Base-by-base conservation (phyloP, 768 basidiomycete species). In the Hysterangium stoloniferum region DNA sequence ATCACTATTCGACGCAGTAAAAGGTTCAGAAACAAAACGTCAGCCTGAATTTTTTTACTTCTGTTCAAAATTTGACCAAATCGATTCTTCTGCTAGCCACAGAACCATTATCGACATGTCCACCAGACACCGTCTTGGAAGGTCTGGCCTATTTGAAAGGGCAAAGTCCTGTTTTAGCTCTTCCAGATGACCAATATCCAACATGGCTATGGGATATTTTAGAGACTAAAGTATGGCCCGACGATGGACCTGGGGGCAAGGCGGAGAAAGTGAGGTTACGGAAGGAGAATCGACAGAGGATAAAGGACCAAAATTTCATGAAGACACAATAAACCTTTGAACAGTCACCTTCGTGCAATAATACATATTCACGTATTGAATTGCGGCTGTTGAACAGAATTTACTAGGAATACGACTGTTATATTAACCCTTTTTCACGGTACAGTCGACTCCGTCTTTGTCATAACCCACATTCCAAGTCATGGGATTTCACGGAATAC, bases 271-370 rank as follows among this genome's bases (percentile, higher is more conserved):
- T 60, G 29, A 67, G 68, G 52, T 68, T 85, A 64, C 69, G 86
- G 60, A 68, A 68, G 59, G 75, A 74, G 53, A 86, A 84, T 48
- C 73, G 80, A 48, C 76, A 80, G 62, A 73, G 70, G 41, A 86
- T 94, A 63, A 85, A 83, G 61, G 88, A 88, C 44, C 73, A 74
- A 46, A 95, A 96, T 60, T 82, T 94, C 65, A 83, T 94, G 82
- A 83, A 81, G 63, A 82, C 82, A 15, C 87, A 89, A 62, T 90
- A 33, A 25, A n/a, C n/a, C n/a, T n/a, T n/a, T n/a, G n/a, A n/a
- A n/a, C n/a, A n/a, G n/a, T n/a, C n/a, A n/a, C n/a, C n/a, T n/a
- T n/a, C n/a, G n/a, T n/a, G n/a, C n/a, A n/a, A n/a, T n/a, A n/a
- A n/a, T n/a, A n/a, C n/a, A n/a, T n/a, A n/a, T n/a, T n/a, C n/a